Evolutionary conservation across 2,329 filamentous ascomycete genomes (phyloP).

Genomic region (Monascus ruber): DNA sequence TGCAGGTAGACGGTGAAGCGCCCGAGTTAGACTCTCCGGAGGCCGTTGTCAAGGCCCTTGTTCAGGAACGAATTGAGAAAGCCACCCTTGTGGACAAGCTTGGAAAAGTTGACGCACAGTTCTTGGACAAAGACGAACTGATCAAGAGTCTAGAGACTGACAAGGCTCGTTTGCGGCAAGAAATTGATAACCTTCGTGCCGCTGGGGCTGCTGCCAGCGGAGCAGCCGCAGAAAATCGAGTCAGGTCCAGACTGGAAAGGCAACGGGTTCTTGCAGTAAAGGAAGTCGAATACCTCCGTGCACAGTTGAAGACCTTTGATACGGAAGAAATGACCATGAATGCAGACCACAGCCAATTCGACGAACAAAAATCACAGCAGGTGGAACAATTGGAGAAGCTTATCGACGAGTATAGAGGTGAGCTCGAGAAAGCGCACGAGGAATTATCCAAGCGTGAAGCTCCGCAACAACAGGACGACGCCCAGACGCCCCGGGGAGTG

Average conservation of each 20-base stretch:
- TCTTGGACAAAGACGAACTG: conserved; percentile 63
- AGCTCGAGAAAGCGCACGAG: conserved; percentile 61
- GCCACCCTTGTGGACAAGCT: conserved; percentile 70
- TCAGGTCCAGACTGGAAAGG: conserved; percentile 65
- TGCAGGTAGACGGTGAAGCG: conserved; percentile 56
- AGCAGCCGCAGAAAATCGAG: conserved; percentile 50
- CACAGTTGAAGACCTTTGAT: conserved; percentile 80
- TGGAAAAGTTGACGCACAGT: conserved; percentile 66
- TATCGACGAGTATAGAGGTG: conserved; percentile 72
- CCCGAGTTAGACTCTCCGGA: conserved; percentile 80
- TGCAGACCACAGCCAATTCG: conserved; percentile 54
- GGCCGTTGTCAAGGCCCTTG: conserved; percentile 69
- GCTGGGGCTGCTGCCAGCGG: conserved; percentile 29
- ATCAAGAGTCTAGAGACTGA: conserved; percentile 63
- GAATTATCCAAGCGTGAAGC: conserved; percentile 59
- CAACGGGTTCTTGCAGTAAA: conserved; percentile 78
- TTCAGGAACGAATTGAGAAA: conserved; percentile 70
- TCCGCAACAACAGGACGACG: conserved; percentile 27
- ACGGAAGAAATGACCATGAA: conserved; percentile 80
- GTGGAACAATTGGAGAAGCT: conserved; percentile 76
- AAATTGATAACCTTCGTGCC: conserved; percentile 59
- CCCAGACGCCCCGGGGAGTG: conserved; percentile 34
- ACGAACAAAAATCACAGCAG: conserved; percentile 61
- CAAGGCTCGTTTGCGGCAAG: conserved; percentile 49
- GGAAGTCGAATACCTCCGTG: conserved; percentile 87